A percentile compares a stretch with the other conserved stretches of the same genome.
These are phyloP conservation scores for Phytophthora idaei DNA, from an alignment of 352 stramenopile genomes.

Conservation along the genomic window DNA sequence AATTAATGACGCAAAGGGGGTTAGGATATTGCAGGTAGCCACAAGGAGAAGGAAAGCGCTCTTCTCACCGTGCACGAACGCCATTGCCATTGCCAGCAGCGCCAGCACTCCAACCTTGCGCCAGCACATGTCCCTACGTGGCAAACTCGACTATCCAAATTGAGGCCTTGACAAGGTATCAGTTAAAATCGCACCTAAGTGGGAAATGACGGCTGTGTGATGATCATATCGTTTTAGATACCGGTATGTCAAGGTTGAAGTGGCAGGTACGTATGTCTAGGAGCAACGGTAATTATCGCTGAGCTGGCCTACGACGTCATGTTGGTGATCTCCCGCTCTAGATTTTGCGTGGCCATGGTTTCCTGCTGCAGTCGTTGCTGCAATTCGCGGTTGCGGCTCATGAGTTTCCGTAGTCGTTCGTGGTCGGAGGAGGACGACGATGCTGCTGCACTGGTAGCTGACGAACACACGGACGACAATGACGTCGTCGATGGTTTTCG, in stretches of 20 bases:
- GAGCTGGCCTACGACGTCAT: slow-evolving; percentile 43
- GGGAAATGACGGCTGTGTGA: not conserved
- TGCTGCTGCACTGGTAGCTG: slow-evolving; percentile 14
- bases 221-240: too few relatives aligned
- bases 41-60: not conserved
- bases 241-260: not conserved
- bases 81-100: slow-evolving; percentile 35
- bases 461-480: slow-evolving; percentile 37
- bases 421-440: slow-evolving; percentile 53
- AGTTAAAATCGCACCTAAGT: slow-evolving; percentile 10
- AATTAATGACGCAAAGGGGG: not conserved
- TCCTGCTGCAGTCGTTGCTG: slow-evolving; percentile 78
- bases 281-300: too few relatives aligned
- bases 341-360: slow-evolving; percentile 66
- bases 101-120: slow-evolving; percentile 39
- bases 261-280: not conserved
- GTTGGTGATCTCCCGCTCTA: slow-evolving; percentile 76
- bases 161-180: slow-evolving; percentile 6
- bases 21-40: not conserved
- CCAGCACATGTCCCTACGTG: slow-evolving; percentile 28
- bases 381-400: slow-evolving; percentile 80
- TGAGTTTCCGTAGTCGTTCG: slow-evolving; percentile 70
- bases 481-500: slow-evolving; percentile 47
- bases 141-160: slow-evolving; percentile 1
- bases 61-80: slow-evolving; percentile 30